phyloP scores from a whole-genome alignment of 352 stramenopile genomes.

The Phytophthora podocarpi region DNA sequence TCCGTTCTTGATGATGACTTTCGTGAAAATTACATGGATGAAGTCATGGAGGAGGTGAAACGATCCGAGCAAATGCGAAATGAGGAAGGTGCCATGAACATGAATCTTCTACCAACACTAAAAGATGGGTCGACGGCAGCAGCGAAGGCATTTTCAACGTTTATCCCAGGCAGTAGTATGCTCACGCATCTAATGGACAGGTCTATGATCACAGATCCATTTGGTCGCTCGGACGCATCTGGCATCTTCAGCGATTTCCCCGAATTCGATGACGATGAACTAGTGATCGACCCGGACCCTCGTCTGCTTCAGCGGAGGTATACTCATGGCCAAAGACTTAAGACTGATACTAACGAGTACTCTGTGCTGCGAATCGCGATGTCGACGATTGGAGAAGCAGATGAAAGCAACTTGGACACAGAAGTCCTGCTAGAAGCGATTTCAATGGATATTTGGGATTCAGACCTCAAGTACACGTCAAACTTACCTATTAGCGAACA shows the following conservation, averaged over 20 bases:
- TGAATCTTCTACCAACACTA: slow-evolving; percentile 62
- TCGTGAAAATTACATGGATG: slow-evolving; percentile 62
- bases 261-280: slow-evolving; percentile 49
- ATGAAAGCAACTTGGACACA: slow-evolving; percentile 64
- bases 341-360: slow-evolving; percentile 52
- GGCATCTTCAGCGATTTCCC: slow-evolving; percentile 67
- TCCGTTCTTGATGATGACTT: slow-evolving; percentile 61
- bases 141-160: slow-evolving; percentile 76
- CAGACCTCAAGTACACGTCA: slow-evolving; percentile 83
- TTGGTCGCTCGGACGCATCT: slow-evolving; percentile 42
- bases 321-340: slow-evolving; percentile 38
- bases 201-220: slow-evolving; percentile 59
- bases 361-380: slow-evolving; percentile 83
- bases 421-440: slow-evolving; percentile 88
- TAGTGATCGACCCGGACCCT: slow-evolving; percentile 71
- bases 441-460: slow-evolving; percentile 87
- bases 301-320: slow-evolving; percentile 39
- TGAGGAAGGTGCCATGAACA: slow-evolving; percentile 52
- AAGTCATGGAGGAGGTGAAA: slow-evolving; percentile 65
- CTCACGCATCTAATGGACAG: slow-evolving; percentile 79
- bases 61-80: slow-evolving; percentile 51
- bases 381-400: slow-evolving; percentile 64
- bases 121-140: slow-evolving; percentile 66
- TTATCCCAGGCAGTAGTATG: slow-evolving; percentile 72
- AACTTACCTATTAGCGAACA: slow-evolving; percentile 76